Conservation (phyloP, 192 early-diverging fungal species). For the Haplosporangium gracile region DNA sequence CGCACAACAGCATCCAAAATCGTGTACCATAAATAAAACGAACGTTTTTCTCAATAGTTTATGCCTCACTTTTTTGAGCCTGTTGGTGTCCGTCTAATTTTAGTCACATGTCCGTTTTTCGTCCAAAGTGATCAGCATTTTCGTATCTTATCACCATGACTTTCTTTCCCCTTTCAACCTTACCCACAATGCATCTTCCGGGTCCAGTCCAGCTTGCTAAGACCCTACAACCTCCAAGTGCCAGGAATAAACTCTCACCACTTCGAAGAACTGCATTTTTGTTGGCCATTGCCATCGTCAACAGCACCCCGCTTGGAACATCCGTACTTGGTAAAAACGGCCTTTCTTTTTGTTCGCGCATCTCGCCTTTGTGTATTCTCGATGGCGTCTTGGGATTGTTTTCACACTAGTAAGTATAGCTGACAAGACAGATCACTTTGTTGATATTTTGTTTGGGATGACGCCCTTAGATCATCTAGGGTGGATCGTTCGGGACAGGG, state of each 20-base stretch:
- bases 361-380: too few relatives aligned
- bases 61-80: too few relatives aligned
- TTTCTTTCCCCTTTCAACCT: too few relatives aligned
- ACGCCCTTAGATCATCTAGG: neutral
- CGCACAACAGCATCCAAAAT: conserved; percentile 2
- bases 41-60: conserved; percentile 13
- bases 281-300: neutral
- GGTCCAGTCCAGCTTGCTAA: neutral
- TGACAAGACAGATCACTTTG: neutral
- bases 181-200: neutral
- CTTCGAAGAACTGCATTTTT: neutral
- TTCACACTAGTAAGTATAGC: too few relatives aligned
- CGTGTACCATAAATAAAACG: conserved; percentile 40
- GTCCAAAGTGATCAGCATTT: too few relatives aligned
- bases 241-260: neutral
- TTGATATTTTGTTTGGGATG: neutral
- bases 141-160: too few relatives aligned
- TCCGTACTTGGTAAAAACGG: neutral
- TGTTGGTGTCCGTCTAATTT: too few relatives aligned
- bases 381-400: too few relatives aligned
- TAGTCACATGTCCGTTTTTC: too few relatives aligned
- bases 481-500: neutral
- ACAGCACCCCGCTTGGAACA: neutral
- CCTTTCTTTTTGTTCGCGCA: too few relatives aligned
- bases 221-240: neutral